phyloP scores from a whole-genome alignment of 139 green algal genomes.

The Closterium sp. region DNA sequence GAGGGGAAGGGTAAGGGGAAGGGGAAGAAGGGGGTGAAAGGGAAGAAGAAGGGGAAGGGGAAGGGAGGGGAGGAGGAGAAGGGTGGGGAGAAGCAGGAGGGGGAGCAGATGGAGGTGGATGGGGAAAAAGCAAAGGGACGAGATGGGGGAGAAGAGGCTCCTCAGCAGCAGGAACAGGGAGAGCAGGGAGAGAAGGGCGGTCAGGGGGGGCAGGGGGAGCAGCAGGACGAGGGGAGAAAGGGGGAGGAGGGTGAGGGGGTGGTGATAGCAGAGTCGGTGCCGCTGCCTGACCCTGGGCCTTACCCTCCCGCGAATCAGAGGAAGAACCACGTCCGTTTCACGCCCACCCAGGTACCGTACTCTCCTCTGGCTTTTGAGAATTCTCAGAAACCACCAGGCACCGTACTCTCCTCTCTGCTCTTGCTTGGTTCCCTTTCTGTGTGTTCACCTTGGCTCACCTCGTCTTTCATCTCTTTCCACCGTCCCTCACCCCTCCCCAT shows the following conservation, averaged over 20 bases:
- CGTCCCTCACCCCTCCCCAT: too few relatives aligned
- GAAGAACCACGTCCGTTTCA: conserved; percentile 89
- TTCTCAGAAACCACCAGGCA: too few relatives aligned
- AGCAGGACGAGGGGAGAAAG: neutral
- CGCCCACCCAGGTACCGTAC: conserved; percentile 77
- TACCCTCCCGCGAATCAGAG: conserved; percentile 81
- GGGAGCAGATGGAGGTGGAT: neutral
- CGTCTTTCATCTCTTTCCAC: neutral
- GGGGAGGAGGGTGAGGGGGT: neutral
- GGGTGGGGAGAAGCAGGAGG: neutral
- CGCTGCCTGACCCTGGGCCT: conserved; percentile 75
- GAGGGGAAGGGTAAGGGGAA: neutral
- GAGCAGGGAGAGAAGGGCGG: neutral
- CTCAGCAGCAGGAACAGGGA: neutral
- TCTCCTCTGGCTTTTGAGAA: neutral
- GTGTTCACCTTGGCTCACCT: neutral
- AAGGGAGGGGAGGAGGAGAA: neutral
- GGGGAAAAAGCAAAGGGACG: neutral
- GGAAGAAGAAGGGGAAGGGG: neutral
- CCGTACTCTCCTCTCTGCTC: conserved; percentile 60
- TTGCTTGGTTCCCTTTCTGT: neutral
- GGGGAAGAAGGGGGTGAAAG: conserved; percentile 9
- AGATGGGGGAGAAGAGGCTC: neutral
- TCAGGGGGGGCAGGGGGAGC: neutral
- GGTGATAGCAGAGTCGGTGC: conserved; percentile 69